Evolutionary conservation across 768 basidiomycete genomes (phyloP).

Genomic region (Tylopilus cervinicoccineus): DNA sequence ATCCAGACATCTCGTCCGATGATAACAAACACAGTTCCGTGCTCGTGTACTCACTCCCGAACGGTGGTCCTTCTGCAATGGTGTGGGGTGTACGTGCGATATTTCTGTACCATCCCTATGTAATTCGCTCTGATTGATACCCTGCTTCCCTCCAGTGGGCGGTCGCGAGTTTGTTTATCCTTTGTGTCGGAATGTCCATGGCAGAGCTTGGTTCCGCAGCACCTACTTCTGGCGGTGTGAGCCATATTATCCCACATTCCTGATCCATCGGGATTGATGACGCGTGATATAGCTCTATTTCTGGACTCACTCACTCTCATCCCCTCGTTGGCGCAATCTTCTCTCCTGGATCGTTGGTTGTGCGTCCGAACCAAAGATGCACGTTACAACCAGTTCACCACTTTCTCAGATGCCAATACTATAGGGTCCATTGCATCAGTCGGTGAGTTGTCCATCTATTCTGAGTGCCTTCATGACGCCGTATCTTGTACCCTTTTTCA

Average conservation of each 20-base stretch:
- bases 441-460: conserved; percentile 19
- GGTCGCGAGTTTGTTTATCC: conserved; percentile 9
- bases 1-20: too few relatives aligned
- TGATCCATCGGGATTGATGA: too few relatives aligned
- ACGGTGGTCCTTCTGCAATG: conserved; percentile 48
- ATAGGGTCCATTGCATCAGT: conserved; percentile 46
- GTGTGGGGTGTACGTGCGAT: conserved; percentile 38
- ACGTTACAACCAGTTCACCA: not conserved
- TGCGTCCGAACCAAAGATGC: conserved; percentile 25
- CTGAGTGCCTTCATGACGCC: too few relatives aligned
- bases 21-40: conserved; percentile 33
- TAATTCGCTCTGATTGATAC: not conserved
- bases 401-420: conserved; percentile 46
- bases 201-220: not conserved
- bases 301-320: conserved; percentile 60
- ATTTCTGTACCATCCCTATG: not conserved
- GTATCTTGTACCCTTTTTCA: conserved; percentile 14
- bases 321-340: conserved; percentile 53
- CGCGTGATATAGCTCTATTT: conserved; percentile 47
- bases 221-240: not conserved
- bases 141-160: conserved; percentile 30
- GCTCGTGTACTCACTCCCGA: conserved; percentile 43
- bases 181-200: not conserved
- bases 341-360: conserved; percentile 70
- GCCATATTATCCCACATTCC: not conserved